phyloP scores from a whole-genome alignment of 1,284 basidiomycete species.

The Anthracocystis setariae region DNA sequence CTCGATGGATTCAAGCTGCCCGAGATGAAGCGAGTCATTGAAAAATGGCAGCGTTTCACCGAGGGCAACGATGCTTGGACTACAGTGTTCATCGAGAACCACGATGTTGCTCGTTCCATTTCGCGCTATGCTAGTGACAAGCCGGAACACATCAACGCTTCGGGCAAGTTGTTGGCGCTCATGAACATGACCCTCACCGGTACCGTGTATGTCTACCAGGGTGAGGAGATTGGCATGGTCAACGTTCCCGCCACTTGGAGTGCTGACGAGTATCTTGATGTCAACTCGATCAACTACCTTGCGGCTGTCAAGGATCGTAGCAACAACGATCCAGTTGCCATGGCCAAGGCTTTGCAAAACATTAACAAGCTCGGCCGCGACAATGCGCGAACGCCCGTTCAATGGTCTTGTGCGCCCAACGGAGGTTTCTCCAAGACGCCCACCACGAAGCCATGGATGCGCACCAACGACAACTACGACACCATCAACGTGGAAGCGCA shows the following conservation, averaged over 20 bases:
- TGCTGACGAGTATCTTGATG: slow-evolving; percentile 72
- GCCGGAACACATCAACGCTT: slow-evolving; percentile 72
- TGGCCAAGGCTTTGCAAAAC: slow-evolving; percentile 69
- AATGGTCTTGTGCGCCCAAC: slow-evolving; percentile 74
- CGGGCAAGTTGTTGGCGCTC: slow-evolving; percentile 76
- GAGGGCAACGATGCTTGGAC: slow-evolving; percentile 52
- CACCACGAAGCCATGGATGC: slow-evolving; percentile 76
- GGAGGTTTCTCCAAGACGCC: slow-evolving; percentile 76
- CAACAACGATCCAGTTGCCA: slow-evolving; percentile 61
- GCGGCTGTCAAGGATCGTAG: slow-evolving; percentile 27
- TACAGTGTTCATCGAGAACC: slow-evolving; percentile 72
- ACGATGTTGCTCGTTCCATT: slow-evolving; percentile 74
- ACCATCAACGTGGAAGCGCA: slow-evolving; percentile 75
- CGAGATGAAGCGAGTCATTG: slow-evolving; percentile 74
- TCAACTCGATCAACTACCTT: slow-evolving; percentile 57
- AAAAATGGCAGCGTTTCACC: slow-evolving; percentile 73
- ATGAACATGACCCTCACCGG: slow-evolving; percentile 75
- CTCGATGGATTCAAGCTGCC: slow-evolving; percentile 72
- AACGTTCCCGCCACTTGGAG: slow-evolving; percentile 77
- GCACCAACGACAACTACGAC: slow-evolving; percentile 76
- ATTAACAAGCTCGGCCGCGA: slow-evolving; percentile 77
- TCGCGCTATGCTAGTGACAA: slow-evolving; percentile 76
- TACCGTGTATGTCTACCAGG: slow-evolving; percentile 79
- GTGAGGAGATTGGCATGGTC: slow-evolving; percentile 74
- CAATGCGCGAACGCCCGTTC: slow-evolving; percentile 77